phyloP scores from a whole-genome alignment of 139 green algal species.

The Microglena sp. region DNA sequence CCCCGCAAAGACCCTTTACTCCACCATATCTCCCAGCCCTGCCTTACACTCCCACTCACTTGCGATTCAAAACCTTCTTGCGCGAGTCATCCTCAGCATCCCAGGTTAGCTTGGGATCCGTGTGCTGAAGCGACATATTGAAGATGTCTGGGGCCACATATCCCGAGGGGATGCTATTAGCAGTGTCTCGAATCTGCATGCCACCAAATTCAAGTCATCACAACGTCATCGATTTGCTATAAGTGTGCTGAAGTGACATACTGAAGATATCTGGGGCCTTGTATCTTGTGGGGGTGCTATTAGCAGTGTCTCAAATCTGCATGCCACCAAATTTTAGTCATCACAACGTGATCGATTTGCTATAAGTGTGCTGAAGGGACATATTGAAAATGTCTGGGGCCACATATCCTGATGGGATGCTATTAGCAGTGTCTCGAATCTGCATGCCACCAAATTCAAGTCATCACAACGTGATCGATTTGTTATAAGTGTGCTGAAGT shows the following conservation, averaged over 20 bases:
- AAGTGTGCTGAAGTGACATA: conserved; percentile 77
- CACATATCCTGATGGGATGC: conserved; percentile 64
- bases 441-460: no score
- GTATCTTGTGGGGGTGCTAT: conserved; percentile 63
- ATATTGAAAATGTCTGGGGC: conserved; percentile 63
- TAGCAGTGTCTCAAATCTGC: conserved; percentile 53
- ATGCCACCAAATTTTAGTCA: no score
- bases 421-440: conserved; percentile 46
- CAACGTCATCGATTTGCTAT: no score
- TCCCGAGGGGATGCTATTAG: conserved; percentile 46
- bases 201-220: no score
- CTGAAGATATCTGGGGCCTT: conserved; percentile 61
- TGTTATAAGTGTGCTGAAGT: conserved; percentile 81
- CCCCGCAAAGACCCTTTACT: no score
- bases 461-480: no score
- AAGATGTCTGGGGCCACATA: conserved; percentile 72
- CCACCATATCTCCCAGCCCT: no score
- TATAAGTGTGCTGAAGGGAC: conserved; percentile 80
- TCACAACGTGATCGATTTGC: no score
- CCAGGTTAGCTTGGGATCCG: conserved; percentile 83
- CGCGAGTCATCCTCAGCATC: conserved; percentile 74
- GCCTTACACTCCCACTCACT: neutral
- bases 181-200: conserved; percentile 54
- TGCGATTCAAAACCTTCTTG: conserved; percentile 25
- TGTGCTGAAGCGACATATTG: conserved; percentile 78